Base-by-base conservation (phyloP, 305 asterid species). In the Ilex paraguariensis region DNA sequence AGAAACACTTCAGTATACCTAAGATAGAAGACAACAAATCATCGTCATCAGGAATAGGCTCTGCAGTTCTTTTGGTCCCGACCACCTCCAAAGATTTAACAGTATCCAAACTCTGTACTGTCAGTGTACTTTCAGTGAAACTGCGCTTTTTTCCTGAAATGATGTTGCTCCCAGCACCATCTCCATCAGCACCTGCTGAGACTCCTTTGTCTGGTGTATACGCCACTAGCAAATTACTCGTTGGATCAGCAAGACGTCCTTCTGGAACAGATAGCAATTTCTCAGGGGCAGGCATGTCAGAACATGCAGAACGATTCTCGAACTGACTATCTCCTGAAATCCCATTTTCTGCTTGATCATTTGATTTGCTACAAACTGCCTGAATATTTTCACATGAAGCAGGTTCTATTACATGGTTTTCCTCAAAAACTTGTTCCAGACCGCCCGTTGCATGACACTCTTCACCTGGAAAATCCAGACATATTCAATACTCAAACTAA, bases 11-110 rank as follows among this genome's bases (percentile, higher is more conserved):
- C 10, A 32, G 69, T 49, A 45, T 81, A 91, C 98, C 98, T 76
- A 91, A 81, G 71, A 91, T 91, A 61, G 96, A 91, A 65, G 98
- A 91, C 72, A 91, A 75, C 77, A 88, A 69, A 84, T 91, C 98
- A 70, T 84, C 91, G 63, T 88, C 96, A 73, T 86, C 85, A 10
- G 96, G 98, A 70, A 87, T 70, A 62, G 87, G 74, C 65, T 76
- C 87, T 36, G 73, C 60, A 6, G 83, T 77, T 76, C 69, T 79
- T 80, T 77, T 88, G 61, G 66, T 59, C 69, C 76, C 83, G 66
- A 82, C 82, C 71, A 78, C 75, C 73, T 94, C 82, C 31, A 87
- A 82, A 51, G 95, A 86, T 68, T 84, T 94, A 59, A 74, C 83
- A 54, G 96, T 86, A 84, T 91, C 77, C 54, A 84, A 62, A 79